Base-by-base conservation (phyloP, 2,329 filamentous ascomycete genomes). In the Cladorrhinum sp. region DNA sequence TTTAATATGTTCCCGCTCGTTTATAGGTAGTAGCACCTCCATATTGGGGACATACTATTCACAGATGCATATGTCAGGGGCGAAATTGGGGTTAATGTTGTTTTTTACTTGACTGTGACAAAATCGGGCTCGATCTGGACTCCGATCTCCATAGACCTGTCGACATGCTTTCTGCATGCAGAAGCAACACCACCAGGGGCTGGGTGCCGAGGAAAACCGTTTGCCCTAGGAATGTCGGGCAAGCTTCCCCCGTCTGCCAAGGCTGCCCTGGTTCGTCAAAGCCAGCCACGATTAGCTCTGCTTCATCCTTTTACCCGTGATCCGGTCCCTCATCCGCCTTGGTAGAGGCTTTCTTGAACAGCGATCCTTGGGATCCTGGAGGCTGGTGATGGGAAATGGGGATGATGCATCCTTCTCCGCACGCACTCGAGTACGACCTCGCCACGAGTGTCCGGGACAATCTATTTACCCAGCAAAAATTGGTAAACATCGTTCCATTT, bases 391-490 rank as follows among this genome's bases (percentile, higher is more conserved):
- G 6, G 41, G 41, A n/a, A 8, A 45, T 7, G n/a, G n/a, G n/a
- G 41, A 20, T 45, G 16, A 16, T 45, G 36, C 10, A 29, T 36
- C 32, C 41, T 7, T 45, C 41, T 45, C 41, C 41, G 41, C 41
- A 18, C 16, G n/a, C 41, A n/a, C 6, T 53, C 60, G 38, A 50
- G 65, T 65, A 29, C 55, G 60, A 65, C 57, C 27, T 63, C 32
- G 58, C 50, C 56, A 45, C 57, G 48, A 55, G 49, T 16, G 49
- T 20, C 48, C 49, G 53, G 60, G 64, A 60, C 63, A 64, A 65
- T 67, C 20, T 61, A 66, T 66, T 67, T 65, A 66, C 58, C 67
- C 63, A 64, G 51, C 48, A n/a, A 66, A 63, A 58, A 32, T 59
- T 41, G 32, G 27, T 41, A 38, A 56, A 45, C 56, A 50, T 41